Evolutionary conservation across 2,329 filamentous ascomycete genomes (phyloP).

Genomic region (Scedosporium apiospermum): DNA sequence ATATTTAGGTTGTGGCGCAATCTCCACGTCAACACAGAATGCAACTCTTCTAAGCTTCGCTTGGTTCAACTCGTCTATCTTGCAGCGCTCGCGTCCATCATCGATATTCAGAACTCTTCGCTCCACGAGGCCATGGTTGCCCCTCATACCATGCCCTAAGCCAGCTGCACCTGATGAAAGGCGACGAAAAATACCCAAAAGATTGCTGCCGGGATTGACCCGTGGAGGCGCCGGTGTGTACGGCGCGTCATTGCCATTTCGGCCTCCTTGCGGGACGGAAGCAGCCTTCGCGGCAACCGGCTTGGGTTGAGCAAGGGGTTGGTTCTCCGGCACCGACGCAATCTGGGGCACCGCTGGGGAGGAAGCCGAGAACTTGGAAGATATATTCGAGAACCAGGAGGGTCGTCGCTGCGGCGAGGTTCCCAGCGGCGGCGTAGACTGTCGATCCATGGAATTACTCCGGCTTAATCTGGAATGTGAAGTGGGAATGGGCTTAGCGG

Average conservation of each 20-base stretch:
- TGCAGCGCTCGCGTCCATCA: slow-evolving; percentile 65
- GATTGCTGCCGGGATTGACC: slow-evolving; percentile 57
- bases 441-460: slow-evolving; percentile 6
- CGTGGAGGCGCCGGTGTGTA: slow-evolving; percentile 70
- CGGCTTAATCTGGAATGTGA: background rate
- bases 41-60: slow-evolving; percentile 79
- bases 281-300: slow-evolving; percentile 38
- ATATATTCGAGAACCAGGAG: slow-evolving; percentile 91
- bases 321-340: slow-evolving; percentile 9
- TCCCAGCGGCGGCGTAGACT: slow-evolving; percentile 12
- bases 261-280: slow-evolving; percentile 46
- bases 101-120: slow-evolving; percentile 81
- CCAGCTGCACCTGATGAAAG: slow-evolving; percentile 59
- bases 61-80: slow-evolving; percentile 68
- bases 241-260: slow-evolving; percentile 50
- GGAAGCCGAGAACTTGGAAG: slow-evolving; percentile 68
- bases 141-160: slow-evolving; percentile 35
- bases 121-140: slow-evolving; percentile 64
- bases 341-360: slow-evolving; percentile 30
- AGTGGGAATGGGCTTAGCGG: slow-evolving; percentile 1
- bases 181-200: slow-evolving; percentile 73
- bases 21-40: slow-evolving; percentile 96
- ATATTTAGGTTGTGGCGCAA: slow-evolving; percentile 78
- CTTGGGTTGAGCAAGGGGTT: slow-evolving; percentile 2
- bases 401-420: slow-evolving; percentile 45